Base-by-base conservation (phyloP, 306 rosid genomes). In the Vigna nakashimae region DNA sequence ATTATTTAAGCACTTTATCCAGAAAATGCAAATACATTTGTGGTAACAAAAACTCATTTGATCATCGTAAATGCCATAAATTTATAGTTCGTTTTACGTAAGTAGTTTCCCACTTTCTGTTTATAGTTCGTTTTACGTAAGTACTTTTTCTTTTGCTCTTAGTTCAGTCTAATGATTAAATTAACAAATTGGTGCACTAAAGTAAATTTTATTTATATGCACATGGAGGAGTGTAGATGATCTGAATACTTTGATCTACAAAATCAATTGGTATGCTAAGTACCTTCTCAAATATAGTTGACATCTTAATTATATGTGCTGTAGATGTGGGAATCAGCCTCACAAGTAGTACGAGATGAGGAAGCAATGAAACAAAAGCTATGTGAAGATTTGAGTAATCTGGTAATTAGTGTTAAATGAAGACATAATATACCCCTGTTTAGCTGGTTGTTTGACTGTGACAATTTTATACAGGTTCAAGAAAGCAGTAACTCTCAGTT, bases 401-500 rank as follows among this genome's bases (percentile, higher is more conserved):
- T 94, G 97, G 98, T 92, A 88, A 26, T 62, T 77, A 28, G 16
- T 13, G 69, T 81, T 28, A 64, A 60, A 34, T 53, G 46, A 62
- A 67, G 79, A 58, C 56, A 65, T 81, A 38, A 71, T 60, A 59
- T 57, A 34, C 58, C 38, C 49, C 86, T 65, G 60, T 77, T 69
- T 60, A 49, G 76, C 57, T 74, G 28, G 56, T 73, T 75, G 56
- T 76, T 82, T 86, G 88, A 88, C 48, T 32, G 73, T 76, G 38
- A 73, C 65, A 67, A 53, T 86, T 53, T 66, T 75, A 36, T 15
- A 53, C 70, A 92, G 98, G 97, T 94, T 75, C 93, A 90, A 90
- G 97, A 94, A 84, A 89, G 98, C 89, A 86, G 92, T 83, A 85
- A n/a, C 59, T 59, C 87, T 22, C 98, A 94, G 80, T 84, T 92